Base-by-base conservation (phyloP, 306 rosid genomes). In the Lagenaria siceraria region DNA sequence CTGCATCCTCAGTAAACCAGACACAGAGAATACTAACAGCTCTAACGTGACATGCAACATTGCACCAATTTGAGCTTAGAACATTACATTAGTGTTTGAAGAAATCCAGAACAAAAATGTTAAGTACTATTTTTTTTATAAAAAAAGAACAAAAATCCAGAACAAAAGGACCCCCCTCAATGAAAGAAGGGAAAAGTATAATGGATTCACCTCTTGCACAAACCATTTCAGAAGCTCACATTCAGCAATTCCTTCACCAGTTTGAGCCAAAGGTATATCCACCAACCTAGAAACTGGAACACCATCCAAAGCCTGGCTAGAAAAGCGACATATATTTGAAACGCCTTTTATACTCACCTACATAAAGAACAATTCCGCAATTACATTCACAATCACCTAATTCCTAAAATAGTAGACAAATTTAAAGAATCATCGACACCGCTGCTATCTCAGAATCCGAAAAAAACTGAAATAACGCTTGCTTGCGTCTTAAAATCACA, bases 201-300 rank as follows among this genome's bases (percentile, higher is more conserved):
- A 15, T 29, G 10, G 42, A 5, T 86, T 83, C 77, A 95, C 98
- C 97, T 95, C 91, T 74, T 88, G 83, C 56, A 92, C 98, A 87
- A 92, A 86, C 98, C 98, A 95, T 82, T 87, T 92, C 81, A 95
- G 97, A 77, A 95, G 97, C 62, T 95, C 97, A 43, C 98, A 95
- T 83, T 95, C 98, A 3, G 97, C 98, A 87, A 95, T 95, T 53
- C 98, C 97, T 86, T 95, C 98, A 31, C 98, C 98, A n/a, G 98
- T 95, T 79, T 95, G 97, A 10, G 97, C 98, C 87, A 95, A 81
- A 2, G 91, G 97, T 4, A 95, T 90, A 38, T 92, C 97, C 54
- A 95, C 96, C 11, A 84, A 13, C 42, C 86, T 89, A 49, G 80
- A 82, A 14, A 42, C 75, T 6, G 85, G 78, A 84, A 82, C 79